Evolutionary conservation across 768 basidiomycete species (phyloP), one percentile per base, ranked within the genome.

Genomic region (Tricholoma sp.): DNA sequence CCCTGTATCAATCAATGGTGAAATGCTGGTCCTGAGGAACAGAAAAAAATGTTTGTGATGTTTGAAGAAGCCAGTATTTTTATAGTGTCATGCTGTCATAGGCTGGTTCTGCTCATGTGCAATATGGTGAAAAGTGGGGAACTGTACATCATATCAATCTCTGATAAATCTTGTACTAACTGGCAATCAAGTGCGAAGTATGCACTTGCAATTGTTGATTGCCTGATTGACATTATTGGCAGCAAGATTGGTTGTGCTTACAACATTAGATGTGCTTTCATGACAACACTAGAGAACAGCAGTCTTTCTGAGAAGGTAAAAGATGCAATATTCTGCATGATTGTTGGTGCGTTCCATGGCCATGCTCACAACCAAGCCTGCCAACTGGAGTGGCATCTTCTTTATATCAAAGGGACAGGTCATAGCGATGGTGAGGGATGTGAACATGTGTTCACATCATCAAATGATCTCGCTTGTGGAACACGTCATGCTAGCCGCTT

Each of bases 81-180:
- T 27, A 27, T 27, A 27, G 24, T 5, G 5, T 27, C 5, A 5
- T 27, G 24, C 24, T 5, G 5, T 27, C 24, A 27, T 27, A 27
- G 24, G 24, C 24, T 27, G 24, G 24, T 27, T 27, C 24, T 27
- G 24, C 32, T 34, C 32, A 12, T 34, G 32, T 34, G 32, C 32
- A 34, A 34, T 14, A 72, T 75, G 71, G 52, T 73, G 8, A 37
- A 47, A 16, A 72, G 69, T 51, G 71, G 75, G 3, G 72, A 76
- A 57, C 57, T 76, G 75, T 75, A 63, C 57, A 72, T 68, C 35
- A 35, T 22, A 39, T 39, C 37, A 39, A 39, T 39, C 16, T 27
- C 24, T 27, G 24, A 27, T 27, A 27, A 27, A 27, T 27, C 24
- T 27, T 27, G 24, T 27, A 27, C 37, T 39, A 39, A 39, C 16